These are phyloP conservation scores for Rutstroemia sp. DNA, from an alignment of 2,329 filamentous ascomycete species.

Conservation along the genomic window DNA sequence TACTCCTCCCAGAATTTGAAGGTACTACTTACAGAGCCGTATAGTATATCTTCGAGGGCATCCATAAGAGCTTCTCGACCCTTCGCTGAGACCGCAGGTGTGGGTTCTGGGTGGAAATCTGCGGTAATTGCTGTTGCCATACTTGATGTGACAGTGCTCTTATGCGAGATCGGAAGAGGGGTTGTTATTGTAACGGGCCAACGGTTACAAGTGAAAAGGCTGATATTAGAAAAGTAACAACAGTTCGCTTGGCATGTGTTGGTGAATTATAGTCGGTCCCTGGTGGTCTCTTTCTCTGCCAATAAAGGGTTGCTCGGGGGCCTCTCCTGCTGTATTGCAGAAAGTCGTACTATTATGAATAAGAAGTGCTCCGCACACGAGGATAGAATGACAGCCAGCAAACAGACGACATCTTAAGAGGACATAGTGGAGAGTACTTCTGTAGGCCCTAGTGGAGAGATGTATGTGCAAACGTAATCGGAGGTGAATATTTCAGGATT, in stretches of 20 bases:
- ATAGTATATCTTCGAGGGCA: constrained; percentile 78
- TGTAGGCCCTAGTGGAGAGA: neutral
- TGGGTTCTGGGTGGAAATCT: constrained; percentile 14
- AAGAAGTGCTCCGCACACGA: constrained; percentile 2
- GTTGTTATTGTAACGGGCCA: neutral
- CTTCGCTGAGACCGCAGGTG: constrained; percentile 13
- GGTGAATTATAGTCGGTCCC: neutral
- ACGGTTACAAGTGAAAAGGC: neutral
- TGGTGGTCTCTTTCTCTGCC: neutral
- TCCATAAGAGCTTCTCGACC: constrained; percentile 34
- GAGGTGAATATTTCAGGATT: neutral
- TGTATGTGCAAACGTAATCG: neutral
- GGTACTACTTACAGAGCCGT: constrained; percentile 63
- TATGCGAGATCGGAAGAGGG: constrained; percentile 7
- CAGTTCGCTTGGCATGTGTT: neutral
- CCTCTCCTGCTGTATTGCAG: constrained; percentile 4
- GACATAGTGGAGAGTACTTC: neutral
- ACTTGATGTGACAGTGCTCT: neutral
- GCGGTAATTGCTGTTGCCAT: constrained; percentile 23
- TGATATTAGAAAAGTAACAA: neutral
- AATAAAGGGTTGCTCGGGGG: neutral
- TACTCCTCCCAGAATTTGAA: neutral
- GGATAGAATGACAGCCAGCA: neutral
- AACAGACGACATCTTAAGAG: neutral
- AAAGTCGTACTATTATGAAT: constrained; percentile 4